Base-by-base conservation (phyloP, 108 stramenopile species). In the Schizochytrium sp. region DNA sequence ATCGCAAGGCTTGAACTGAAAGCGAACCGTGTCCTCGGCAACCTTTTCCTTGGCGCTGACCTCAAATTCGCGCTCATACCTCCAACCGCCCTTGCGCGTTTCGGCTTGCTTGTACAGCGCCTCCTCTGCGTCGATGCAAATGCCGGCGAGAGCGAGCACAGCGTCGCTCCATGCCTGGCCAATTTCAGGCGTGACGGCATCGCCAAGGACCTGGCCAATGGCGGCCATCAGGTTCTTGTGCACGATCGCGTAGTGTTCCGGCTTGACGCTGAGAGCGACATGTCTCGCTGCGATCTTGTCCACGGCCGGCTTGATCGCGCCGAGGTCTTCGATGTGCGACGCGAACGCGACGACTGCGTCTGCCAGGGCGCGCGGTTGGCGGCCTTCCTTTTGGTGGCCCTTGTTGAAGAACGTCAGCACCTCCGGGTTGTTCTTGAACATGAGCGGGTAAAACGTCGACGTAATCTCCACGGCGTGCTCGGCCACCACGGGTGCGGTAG, bases 171-270 rank as follows among this genome's bases (percentile, higher is more conserved):
- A 91, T 5, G 88, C 90, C 21, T 23, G 8, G 58, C 28, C 72
- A 19, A 91, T 72, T 21, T 89, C 90, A 14, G 44, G 72, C 5
- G 88, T 91, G 47, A 88, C 88, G 34, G 59, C 90, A 1, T 72
- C 57, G 8, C 89, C 89, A n/a, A 91, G 71, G 19, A 91, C 90
- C 60, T 89, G 45, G 55, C 29, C 88, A 72, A 91, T 89, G 72
- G 88, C 88, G 45, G 60, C 87, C 72, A 91, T 58, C 5, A 91
- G 60, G 57, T 76, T 76, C 25, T 91, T 87, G 5, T 76, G 72
- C 5, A 91, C 90, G 34, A 91, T 89, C 5, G n/a, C 87, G 59
- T 91, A 91, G 88, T 91, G 90, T 53, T 91, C 90, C 19, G 90
- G 90, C 41, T 60, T 21, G 63, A 91, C 83, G 48, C 88, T n/a